Base-by-base conservation (phyloP, 495 filamentous ascomycete species). In the Gamarada debralockiae region DNA sequence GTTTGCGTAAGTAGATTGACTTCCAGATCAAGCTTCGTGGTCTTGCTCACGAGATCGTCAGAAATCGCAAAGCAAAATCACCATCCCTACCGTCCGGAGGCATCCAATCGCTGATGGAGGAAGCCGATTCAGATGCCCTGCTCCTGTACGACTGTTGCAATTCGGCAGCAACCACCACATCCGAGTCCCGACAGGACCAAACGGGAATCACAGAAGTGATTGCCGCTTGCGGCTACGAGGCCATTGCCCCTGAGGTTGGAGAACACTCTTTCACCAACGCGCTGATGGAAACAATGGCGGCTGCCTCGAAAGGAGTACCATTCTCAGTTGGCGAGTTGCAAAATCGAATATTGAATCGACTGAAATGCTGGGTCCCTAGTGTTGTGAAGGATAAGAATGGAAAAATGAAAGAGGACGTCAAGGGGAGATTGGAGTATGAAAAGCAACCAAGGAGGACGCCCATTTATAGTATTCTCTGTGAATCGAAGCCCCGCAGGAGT, bases 161-260 rank as follows among this genome's bases (percentile, higher is more conserved):
- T 38, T 49, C 46, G 8, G 7, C 14, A 34, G 7, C n/a, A 7
- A 34, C 31, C 7, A 34, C 7, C 14, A 34, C 14, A 7, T 7
- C 31, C 14, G 31, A 41, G 6, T 13, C 38, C 6, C 9, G 6
- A n/a, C 46, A 49, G 37, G 10, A 17, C 9, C 21, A 20, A 10
- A 13, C 8, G 17, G 6, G 58, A 2, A 38, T 58, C n/a, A 55
- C 63, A 10, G 64, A 70, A 47, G 48, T 57, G 0, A 47, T 70
- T 9, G 58, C 67, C n/a, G 67, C 66, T 1, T 58, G 62, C 21
- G 53, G 65, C 6, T 51, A 61, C 18, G 67, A 70, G 23, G 27
- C 55, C 3, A 22, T 36, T 27, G 50, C 43, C 6, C 21, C 57
- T n/a, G 59, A 60, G 17, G 52, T 49, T 8, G 48, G 45, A 0